Evolutionary conservation across 169 alveolate species (phyloP), one percentile per base, ranked within the genome.

Genomic region (Eimeria brunetti): DNA sequence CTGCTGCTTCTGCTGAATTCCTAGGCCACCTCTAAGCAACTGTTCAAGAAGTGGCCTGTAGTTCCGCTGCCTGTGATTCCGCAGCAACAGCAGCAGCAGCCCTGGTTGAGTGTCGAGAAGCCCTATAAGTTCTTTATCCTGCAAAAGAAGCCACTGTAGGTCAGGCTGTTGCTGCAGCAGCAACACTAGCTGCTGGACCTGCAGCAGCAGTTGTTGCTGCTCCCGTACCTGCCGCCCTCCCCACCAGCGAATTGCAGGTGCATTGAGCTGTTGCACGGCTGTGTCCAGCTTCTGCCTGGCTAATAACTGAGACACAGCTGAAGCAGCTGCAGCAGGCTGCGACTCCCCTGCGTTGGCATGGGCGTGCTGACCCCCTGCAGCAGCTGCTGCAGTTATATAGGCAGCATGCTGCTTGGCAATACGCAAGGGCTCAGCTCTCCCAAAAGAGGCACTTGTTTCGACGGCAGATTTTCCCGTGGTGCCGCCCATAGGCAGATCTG

Each of bases 391-490:
- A 30, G 86, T 86, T 2, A 53, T 24, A 27, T 86, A 86, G n/a
- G 83, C 92, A 58, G 92, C 92, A 62, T 86, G 92, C 64, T 86
- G 92, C 51, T 56, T 33, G 41, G 92, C 92, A 56, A 86, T 86
- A n/a, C 92, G 92, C 27, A 56, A 30, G 92, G 81, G 46, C 22
- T 60, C 76, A n/a, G 85, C 51, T 27, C 56, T 33, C 27, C 64
- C 86, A 16, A 71, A 22, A n/a, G 51, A 1, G 44, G 56, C 58
- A 27, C 38, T 16, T n/a, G 88, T 20, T 30, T 46, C 86, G 14
- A 36, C 56, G 46, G 86, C 71, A 88, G 58, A 2, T 38, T 64
- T 36, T 22, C 46, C 81, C 16, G 16, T 11, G 30, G 58, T 62
- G 83, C 64, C 62, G 83, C n/a, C 30, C 36, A 4, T 49, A 4